These are phyloP conservation scores for Metarhizium guizhouense DNA, from an alignment of 2,329 filamentous ascomycete species.

Conservation along the genomic window DNA sequence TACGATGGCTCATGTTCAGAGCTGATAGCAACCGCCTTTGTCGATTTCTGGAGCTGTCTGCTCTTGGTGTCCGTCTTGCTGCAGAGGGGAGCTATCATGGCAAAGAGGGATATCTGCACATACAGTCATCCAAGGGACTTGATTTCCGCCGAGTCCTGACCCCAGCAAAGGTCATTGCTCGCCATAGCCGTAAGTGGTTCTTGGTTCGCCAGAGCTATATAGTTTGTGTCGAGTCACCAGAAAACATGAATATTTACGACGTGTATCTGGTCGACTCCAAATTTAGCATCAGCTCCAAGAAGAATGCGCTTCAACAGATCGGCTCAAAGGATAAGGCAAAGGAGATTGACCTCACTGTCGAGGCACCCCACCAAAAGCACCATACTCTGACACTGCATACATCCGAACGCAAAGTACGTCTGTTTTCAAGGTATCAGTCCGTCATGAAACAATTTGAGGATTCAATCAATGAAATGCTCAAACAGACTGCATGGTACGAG, in stretches of 20 bases:
- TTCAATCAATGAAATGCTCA: conserved; percentile 79
- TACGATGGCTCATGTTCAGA: conserved; percentile 92
- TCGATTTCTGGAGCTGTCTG: conserved; percentile 91
- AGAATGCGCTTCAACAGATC: conserved; percentile 43
- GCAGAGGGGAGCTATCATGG: conserved; percentile 96
- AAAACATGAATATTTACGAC: conserved; percentile 98
- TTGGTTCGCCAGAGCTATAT: conserved; percentile 96
- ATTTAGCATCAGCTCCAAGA: conserved; percentile 74
- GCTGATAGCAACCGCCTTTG: conserved; percentile 92
- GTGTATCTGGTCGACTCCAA: conserved; percentile 92
- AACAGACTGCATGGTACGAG: conserved; percentile 73
- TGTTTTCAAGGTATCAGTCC: conserved; percentile 84
- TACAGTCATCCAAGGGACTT: conserved; percentile 82
- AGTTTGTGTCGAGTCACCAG: conserved; percentile 94
- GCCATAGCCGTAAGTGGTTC: conserved; percentile 94
- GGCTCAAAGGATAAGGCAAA: conserved; percentile 50
- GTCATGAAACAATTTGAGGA: conserved; percentile 88
- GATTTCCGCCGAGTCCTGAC: conserved; percentile 77
- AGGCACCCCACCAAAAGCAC: conserved; percentile 45
- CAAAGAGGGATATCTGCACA: conserved; percentile 90
- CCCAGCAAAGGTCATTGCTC: conserved; percentile 66
- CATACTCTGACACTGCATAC: conserved; percentile 86
- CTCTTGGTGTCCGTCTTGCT: conserved; percentile 83
- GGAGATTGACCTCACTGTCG: conserved; percentile 33
- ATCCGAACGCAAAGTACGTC: conserved; percentile 82